These are phyloP conservation scores for Pyricularia sp. DNA, from an alignment of 2,329 filamentous ascomycete species.

Conservation along the genomic window DNA sequence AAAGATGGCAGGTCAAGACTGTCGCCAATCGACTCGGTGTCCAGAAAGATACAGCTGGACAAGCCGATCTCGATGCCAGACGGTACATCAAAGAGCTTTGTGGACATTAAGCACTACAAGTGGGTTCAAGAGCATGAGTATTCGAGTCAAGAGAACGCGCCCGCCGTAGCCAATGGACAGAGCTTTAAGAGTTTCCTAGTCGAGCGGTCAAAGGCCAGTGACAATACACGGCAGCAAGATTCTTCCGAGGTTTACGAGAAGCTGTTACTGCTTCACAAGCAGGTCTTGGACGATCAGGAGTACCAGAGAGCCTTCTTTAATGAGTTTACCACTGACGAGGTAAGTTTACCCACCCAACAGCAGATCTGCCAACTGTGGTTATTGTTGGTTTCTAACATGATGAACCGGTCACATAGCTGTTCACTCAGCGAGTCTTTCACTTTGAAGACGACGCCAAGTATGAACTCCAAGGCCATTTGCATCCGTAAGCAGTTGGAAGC, in stretches of 20 bases:
- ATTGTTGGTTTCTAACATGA: neutral
- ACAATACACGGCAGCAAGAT: neutral
- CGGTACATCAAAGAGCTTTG: neutral
- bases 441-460: neutral
- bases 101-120: neutral
- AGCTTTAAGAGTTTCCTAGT: neutral
- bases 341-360: neutral
- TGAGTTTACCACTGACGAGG: neutral
- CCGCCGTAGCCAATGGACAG: neutral
- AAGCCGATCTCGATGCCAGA: neutral
- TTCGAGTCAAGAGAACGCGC: neutral
- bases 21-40: neutral
- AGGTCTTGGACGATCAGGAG: neutral
- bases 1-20: neutral
- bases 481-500: neutral
- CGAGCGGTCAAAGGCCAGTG: neutral
- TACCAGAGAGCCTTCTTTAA: neutral
- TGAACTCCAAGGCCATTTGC: neutral
- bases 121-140: neutral
- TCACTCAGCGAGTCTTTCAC: neutral
- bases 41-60: neutral
- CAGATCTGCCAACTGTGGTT: neutral
- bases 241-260: neutral
- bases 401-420: neutral
- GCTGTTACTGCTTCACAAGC: neutral